A percentile compares a stretch with the other conserved stretches of the same genome.
These are phyloP conservation scores for Plectosphaerella cucumerina DNA, from an alignment of 2,329 filamentous ascomycete species.

Conservation along the genomic window DNA sequence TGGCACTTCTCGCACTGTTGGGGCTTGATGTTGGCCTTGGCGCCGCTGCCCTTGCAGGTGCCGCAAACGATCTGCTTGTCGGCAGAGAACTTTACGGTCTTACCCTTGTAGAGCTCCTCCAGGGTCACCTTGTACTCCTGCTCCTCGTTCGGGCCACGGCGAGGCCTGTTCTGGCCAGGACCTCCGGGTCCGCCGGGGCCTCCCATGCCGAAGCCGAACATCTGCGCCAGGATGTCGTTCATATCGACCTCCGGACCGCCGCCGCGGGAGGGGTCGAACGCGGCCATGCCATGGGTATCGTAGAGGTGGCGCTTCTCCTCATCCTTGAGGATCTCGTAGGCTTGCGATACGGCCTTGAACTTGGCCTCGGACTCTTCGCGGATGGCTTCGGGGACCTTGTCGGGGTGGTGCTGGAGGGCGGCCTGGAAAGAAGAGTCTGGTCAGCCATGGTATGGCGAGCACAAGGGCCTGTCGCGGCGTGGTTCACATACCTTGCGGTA, in stretches of 20 bases:
- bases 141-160: conserved; percentile 78
- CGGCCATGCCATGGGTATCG: conserved; percentile 92
- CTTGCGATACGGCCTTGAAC: conserved; percentile 90
- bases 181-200: conserved; percentile 41
- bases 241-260: conserved; percentile 71
- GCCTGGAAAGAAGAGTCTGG: conserved; percentile 48
- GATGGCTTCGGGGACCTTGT: conserved; percentile 87
- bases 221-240: conserved; percentile 88
- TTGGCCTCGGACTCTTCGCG: conserved; percentile 81
- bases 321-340: conserved; percentile 96
- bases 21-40: conserved; percentile 86
- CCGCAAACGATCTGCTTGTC: conserved; percentile 91
- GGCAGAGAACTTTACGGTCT: conserved; percentile 93
- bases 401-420: conserved; percentile 84
- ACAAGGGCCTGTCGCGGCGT: conserved; percentile 1
- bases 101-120: conserved; percentile 97
- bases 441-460: too few species aligned
- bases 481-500: conserved; percentile 74
- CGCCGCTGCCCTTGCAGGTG: conserved; percentile 83
- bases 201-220: conserved; percentile 77
- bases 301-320: conserved; percentile 90
- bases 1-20: conserved; percentile 80
- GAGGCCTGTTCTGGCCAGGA: conserved; percentile 53
- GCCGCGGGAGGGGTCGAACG: conserved; percentile 76
- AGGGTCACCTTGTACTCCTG: conserved; percentile 87